These are phyloP conservation scores for Vitis cinerea DNA, from an alignment of 164 flowering plant genomes.

Conservation along the genomic window DNA sequence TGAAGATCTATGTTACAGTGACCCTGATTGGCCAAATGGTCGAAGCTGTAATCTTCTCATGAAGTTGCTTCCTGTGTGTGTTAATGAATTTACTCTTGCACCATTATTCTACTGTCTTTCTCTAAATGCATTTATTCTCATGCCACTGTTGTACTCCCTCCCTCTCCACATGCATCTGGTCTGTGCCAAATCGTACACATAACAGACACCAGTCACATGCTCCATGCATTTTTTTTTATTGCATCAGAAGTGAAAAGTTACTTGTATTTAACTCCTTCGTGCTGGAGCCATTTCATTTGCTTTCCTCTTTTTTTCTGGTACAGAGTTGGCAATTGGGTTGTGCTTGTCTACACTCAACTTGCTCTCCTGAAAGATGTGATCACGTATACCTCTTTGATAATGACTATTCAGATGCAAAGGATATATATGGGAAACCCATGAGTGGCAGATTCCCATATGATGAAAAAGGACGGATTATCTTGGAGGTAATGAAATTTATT, in stretches of 20 bases:
- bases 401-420: slow-evolving; percentile 87
- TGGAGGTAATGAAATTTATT: slow-evolving; percentile 60
- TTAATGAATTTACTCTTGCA: no score
- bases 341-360: slow-evolving; percentile 55
- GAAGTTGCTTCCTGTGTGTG: no score
- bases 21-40: background rate
- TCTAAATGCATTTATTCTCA: no score
- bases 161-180: no score
- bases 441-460: slow-evolving; percentile 90
- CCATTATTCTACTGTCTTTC: no score
- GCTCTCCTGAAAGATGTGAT: slow-evolving; percentile 76
- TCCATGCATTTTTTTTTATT: no score
- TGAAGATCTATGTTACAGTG: background rate
- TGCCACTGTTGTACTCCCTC: no score
- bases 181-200: no score
- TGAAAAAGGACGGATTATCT: slow-evolving; percentile 61
- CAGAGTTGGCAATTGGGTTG: slow-evolving; percentile 87
- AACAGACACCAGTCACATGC: no score
- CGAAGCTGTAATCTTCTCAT: background rate
- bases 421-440: slow-evolving; percentile 76
- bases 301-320: slow-evolving; percentile 9
- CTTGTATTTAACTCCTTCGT: background rate
- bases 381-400: slow-evolving; percentile 92
- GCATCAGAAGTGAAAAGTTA: no score
- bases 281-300: background rate